Evolutionary conservation across 148 eudicot species (phyloP), one percentile per base, ranked within the genome.

Genomic region (Silene conica): DNA sequence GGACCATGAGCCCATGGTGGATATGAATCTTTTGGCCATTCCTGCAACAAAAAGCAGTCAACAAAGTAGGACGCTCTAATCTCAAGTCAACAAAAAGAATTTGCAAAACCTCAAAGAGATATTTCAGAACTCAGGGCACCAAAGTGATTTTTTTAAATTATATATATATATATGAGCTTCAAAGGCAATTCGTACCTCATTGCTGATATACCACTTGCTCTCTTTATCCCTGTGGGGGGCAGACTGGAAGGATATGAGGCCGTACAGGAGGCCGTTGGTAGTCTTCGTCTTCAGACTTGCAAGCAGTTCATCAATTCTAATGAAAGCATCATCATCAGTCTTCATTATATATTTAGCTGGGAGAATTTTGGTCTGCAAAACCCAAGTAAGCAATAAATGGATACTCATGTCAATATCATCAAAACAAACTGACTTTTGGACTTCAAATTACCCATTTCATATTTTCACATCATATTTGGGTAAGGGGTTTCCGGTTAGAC

Each of bases 1-100:
- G 98, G 96, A 77, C 98, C 98, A 57, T 92, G 92, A 15, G 97
- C 96, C 96, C 96, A 92, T 21, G 97, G 97, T 12, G 97, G 97
- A 77, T 84, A 92, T 57, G 78, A 19, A 23, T 74, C 81, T 78
- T 85, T 83, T n/a, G 97, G 89, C 93, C 96, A 92, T 74, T 92
- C 97, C 97, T 92, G 80, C 71, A 77, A 73, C 81, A 72, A 22
- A 52, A 67, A 50, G 74, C 46, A 56, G 21, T 74, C 16, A 64
- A 63, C 45, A 73, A 54, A 58, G 20, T 45, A 46, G 16, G 54
- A 48, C 0, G 16, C 15, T 48, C 16, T 10, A 14, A 48, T 48
- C 54, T 48, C 15, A 50, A 50, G 55, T 50, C 55, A 12, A 50
- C 16, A 12, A 50, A 50, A 13, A 12, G 16, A 12, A 1, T 13